Base-by-base conservation (phyloP, 2,329 filamentous ascomycete species). In the Periconia sp. region DNA sequence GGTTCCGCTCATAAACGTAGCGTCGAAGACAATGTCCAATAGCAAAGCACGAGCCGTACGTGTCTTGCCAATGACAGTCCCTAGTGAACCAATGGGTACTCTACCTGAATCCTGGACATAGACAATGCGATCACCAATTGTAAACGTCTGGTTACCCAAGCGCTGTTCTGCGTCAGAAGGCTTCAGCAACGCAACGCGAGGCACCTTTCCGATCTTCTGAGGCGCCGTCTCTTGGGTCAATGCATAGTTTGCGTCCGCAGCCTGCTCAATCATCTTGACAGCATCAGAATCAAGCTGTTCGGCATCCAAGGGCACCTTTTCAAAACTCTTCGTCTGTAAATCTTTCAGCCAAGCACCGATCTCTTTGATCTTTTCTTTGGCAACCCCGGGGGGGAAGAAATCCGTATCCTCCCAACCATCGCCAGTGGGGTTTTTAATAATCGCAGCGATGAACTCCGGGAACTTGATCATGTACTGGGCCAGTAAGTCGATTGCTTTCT, bases 101-200 rank as follows among this genome's bases (percentile, higher is more conserved):
- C 96, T 93, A 61, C 94, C 94, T 51, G 92, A 91, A 62, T 93
- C 90, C 65, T 92, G 89, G 9, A 92, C 91, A 72, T 97, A 99
- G 41, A 96, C 90, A 20, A 99, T 85, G 19, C 95, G 89, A 73
- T 99, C 92, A 50, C 94, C 94, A 31, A 99, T 82, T 51, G 76
- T 75, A 74, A 97, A 99, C 18, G 75, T 82, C 73, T 99, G 95
- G 70, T 89, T 89, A 52, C 90, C 87, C 41, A 97, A 84, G 49
- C 92, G 88, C 71, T 97, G 90, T 73, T 97, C 92, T n/a, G 92
- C 92, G 75, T 99, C 94, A 1, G 87, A 83, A n/a, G 95, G 95
- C 70, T 96, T 96, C 67, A 99, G 81, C 17, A 99, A 79, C 9
- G 92, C 94, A 62, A 87, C 88, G 49, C 95, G 87, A 47, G 94